These are phyloP conservation scores for Gymnopus androsaceus DNA, from an alignment of 1,284 basidiomycete genomes.

Conservation along the genomic window DNA sequence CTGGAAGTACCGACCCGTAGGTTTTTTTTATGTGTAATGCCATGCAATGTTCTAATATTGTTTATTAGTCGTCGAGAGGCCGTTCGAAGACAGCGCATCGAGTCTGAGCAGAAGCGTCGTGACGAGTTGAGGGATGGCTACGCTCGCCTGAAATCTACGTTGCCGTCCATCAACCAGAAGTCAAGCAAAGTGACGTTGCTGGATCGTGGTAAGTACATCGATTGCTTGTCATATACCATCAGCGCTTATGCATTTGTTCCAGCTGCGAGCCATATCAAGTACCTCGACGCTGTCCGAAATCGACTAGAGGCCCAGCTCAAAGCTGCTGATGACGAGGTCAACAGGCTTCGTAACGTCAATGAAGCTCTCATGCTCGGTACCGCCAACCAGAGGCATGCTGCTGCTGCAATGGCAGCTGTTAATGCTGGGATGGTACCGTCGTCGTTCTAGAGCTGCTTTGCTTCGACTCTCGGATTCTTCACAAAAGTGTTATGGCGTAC, in stretches of 20 bases:
- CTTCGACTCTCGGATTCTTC: slow-evolving; percentile 1
- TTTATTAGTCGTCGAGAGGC: slow-evolving; percentile 69
- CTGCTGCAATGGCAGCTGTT: slow-evolving; percentile 56
- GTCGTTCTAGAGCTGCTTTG: slow-evolving; percentile 49
- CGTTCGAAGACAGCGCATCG: slow-evolving; percentile 83
- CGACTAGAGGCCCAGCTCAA: slow-evolving; percentile 74
- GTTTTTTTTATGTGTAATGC: slow-evolving; percentile 20
- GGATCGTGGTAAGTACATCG: slow-evolving; percentile 67
- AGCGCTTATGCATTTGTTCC: slow-evolving; percentile 20
- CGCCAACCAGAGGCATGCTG: slow-evolving; percentile 67
- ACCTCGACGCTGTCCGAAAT: slow-evolving; percentile 73
- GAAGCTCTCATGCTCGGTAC: slow-evolving; percentile 84
- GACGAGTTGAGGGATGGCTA: slow-evolving; percentile 88
- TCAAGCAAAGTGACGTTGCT: slow-evolving; percentile 85
- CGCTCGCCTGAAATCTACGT: slow-evolving; percentile 79
- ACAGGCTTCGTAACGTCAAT: slow-evolving; percentile 77
- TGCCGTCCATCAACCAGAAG: slow-evolving; percentile 85
- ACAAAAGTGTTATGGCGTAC: slow-evolving; percentile 13
- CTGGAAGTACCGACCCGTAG: slow-evolving; percentile 51
- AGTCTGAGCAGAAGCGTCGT: slow-evolving; percentile 83
- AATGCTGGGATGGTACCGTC: slow-evolving; percentile 30
- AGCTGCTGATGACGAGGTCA: slow-evolving; percentile 74
- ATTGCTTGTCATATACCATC: slow-evolving; percentile 12
- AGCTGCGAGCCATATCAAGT: slow-evolving; percentile 79
- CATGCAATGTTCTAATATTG: not conserved